phyloP scores from a whole-genome alignment of 2,329 filamentous ascomycete genomes.

The Penicillium italicum region DNA sequence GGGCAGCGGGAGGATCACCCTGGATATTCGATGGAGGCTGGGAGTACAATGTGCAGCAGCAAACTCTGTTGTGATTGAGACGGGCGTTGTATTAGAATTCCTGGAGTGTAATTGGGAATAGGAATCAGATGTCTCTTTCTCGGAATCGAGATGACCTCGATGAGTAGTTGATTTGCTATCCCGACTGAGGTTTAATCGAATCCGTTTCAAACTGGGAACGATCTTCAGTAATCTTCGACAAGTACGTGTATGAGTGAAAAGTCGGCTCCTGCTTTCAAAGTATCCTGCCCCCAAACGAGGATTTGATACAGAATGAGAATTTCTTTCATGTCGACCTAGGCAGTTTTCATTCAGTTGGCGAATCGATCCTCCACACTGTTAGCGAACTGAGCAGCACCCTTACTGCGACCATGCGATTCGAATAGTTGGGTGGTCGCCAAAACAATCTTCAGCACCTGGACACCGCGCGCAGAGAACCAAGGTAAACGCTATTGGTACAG shows the following conservation, averaged over 20 bases:
- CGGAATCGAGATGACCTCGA: background rate
- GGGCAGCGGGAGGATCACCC: slow-evolving; percentile 13
- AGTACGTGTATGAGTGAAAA: too few relatives aligned
- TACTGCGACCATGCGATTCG: slow-evolving; percentile 73
- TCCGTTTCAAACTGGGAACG: slow-evolving; percentile 55
- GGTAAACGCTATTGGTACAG: too few relatives aligned
- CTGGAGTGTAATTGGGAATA: too few relatives aligned
- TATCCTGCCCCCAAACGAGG: too few relatives aligned
- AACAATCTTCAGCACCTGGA: slow-evolving; percentile 73
- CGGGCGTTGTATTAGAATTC: background rate
- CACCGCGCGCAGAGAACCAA: slow-evolving; percentile 47
- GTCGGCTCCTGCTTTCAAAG: too few relatives aligned
- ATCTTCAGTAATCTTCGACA: slow-evolving; percentile 58
- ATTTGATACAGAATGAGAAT: slow-evolving; percentile 25
- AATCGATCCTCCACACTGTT: slow-evolving; percentile 38
- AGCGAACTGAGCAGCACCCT: slow-evolving; percentile 42
- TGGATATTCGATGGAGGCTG: slow-evolving; percentile 8
- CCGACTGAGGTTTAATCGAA: slow-evolving; percentile 50
- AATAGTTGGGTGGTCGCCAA: slow-evolving; percentile 71
- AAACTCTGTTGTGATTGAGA: slow-evolving; percentile 2
- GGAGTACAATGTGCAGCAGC: background rate
- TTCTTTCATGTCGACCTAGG: slow-evolving; percentile 41
- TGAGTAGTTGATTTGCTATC: slow-evolving; percentile 1
- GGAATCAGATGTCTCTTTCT: background rate
- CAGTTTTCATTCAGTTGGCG: slow-evolving; percentile 31